These are phyloP conservation scores for Ogataea thermomethanolica DNA, from an alignment of 805 yeast genomes.

Conservation along the genomic window DNA sequence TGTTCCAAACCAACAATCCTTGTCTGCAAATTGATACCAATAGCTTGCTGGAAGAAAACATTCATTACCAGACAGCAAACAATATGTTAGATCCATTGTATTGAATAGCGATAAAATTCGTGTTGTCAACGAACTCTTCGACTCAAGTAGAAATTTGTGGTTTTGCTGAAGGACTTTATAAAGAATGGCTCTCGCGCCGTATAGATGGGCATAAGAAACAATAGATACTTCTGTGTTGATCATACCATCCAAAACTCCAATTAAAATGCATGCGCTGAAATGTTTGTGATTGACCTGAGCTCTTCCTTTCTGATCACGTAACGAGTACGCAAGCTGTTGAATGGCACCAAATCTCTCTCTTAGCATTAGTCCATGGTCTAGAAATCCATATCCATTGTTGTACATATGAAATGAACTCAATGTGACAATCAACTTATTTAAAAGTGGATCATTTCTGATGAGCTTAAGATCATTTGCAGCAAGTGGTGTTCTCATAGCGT, in stretches of 20 bases:
- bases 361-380: constrained; percentile 8
- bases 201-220: constrained; percentile 18
- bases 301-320: constrained; percentile 6
- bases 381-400: constrained; percentile 5
- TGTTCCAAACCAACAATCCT: constrained; percentile 32
- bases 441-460: constrained; percentile 14
- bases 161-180: constrained; percentile 9
- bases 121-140: constrained; percentile 13
- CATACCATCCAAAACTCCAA: constrained; percentile 28
- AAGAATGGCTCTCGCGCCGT: constrained; percentile 28
- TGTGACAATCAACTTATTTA: constrained; percentile 20
- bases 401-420: constrained; percentile 24
- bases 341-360: constrained; percentile 16
- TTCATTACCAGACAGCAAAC: constrained; percentile 22
- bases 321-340: constrained; percentile 11
- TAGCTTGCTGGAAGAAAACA: constrained; percentile 17
- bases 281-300: constrained; percentile 9
- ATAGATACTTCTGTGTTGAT: constrained; percentile 19
- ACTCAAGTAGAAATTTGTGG: constrained; percentile 10
- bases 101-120: constrained; percentile 27
- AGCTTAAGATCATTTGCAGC: constrained; percentile 1
- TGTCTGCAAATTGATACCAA: constrained; percentile 23
- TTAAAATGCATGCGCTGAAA: constrained; percentile 22
- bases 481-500: constrained; percentile 20
- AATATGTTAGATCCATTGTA: constrained; percentile 28